Conservation (phyloP, 352 stramenopile genomes). For the Pelagophyceae sp. region DNA sequence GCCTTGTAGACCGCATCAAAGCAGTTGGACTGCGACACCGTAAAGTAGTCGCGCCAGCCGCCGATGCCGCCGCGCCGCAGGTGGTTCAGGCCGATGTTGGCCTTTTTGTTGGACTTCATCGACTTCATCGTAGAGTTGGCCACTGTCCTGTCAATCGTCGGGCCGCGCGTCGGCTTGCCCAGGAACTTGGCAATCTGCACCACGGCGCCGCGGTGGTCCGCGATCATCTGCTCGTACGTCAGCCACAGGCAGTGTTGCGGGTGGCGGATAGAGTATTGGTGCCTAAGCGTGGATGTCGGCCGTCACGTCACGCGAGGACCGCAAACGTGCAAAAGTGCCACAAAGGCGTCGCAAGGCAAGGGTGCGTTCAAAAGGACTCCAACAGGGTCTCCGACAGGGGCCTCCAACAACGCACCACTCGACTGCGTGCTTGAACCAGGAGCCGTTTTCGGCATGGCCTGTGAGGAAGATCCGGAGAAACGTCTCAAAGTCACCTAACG, state of each 20-base stretch:
- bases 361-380: too few relatives aligned
- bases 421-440: conserved; percentile 39
- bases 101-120: conserved; percentile 30
- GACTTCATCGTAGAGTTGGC: conserved; percentile 27
- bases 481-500: background rate
- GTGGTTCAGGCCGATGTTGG: conserved; percentile 32
- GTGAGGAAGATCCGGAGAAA: conserved; percentile 6
- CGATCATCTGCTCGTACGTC: conserved; percentile 37
- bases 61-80: conserved; percentile 35
- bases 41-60: conserved; percentile 35
- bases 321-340: too few relatives aligned
- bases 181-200: conserved; percentile 35
- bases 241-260: conserved; percentile 37
- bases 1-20: conserved; percentile 29
- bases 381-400: too few relatives aligned
- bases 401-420: too few relatives aligned
- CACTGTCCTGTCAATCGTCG: conserved; percentile 30
- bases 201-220: conserved; percentile 23
- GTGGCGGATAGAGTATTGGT: background rate
- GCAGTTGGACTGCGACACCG: conserved; percentile 29
- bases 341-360: too few relatives aligned
- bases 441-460: conserved; percentile 31
- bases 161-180: conserved; percentile 18
- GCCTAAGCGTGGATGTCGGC: too few relatives aligned
- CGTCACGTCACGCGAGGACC: too few relatives aligned